Conservation (phyloP, 108 stramenopile genomes). For the Conticribra weissflogii region DNA sequence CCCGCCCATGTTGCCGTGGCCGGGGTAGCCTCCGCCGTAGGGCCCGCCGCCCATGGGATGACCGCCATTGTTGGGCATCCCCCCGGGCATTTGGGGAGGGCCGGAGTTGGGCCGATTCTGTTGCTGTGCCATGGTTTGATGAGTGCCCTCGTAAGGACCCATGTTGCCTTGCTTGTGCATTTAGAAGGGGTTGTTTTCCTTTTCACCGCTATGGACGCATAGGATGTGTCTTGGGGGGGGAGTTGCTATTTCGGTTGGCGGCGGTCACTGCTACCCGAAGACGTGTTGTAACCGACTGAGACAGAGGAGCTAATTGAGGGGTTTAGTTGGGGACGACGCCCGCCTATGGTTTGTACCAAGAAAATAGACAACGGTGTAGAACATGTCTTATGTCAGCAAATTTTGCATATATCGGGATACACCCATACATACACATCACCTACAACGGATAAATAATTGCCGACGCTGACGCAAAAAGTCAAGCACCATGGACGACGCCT, state of each 20-base stretch:
- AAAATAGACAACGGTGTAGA: too few relatives aligned
- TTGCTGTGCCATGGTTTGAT: constrained; percentile 56
- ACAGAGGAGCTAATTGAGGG: too few relatives aligned
- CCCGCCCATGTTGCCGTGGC: constrained; percentile 39
- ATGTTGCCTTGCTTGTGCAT: constrained; percentile 20
- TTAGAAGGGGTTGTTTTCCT: background rate
- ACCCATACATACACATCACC: too few relatives aligned
- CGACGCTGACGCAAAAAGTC: too few relatives aligned
- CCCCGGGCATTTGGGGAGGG: constrained; percentile 41
- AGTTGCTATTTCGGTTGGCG: background rate
- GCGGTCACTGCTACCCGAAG: too few relatives aligned
- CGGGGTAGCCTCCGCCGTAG: constrained; percentile 30
- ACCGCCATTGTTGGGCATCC: constrained; percentile 36
- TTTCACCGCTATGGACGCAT: background rate
- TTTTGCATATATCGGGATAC: too few relatives aligned
- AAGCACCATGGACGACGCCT: too few relatives aligned
- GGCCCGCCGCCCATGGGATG: constrained; percentile 52
- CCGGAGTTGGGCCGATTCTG: constrained; percentile 31
- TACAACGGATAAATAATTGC: too few relatives aligned
- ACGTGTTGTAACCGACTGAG: too few relatives aligned
- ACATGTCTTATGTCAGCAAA: too few relatives aligned
- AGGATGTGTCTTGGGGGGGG: background rate
- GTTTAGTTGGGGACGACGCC: too few relatives aligned
- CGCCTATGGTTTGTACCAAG: too few relatives aligned
- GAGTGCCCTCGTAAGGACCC: constrained; percentile 65